Evolutionary conservation across 2,329 filamentous ascomycete genomes (phyloP), one percentile per base, ranked within the genome.

Genomic region (Thelonectria rubi): DNA sequence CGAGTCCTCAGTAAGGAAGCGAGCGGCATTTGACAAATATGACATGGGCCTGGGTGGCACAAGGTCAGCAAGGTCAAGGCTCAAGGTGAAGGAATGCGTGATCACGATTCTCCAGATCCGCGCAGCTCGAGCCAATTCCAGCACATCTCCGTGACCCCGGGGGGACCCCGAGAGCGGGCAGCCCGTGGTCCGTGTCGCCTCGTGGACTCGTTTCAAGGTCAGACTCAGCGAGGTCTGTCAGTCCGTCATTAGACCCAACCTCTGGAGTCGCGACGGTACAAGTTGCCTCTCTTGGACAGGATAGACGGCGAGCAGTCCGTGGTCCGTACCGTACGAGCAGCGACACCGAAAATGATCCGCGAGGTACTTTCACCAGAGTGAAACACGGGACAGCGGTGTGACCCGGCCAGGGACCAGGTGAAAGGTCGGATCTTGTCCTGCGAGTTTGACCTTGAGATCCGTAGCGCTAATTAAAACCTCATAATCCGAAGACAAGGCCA

Each of bases 51-150:
- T 15, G 11, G 26, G 34, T 37, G 34, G 34, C 34, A 14, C 54
- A 56, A 55, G 47, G 58, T 46, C 58, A 55, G 30, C 42, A 30
- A 37, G 12, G 54, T 39, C 42, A 55, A 60, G 58, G 58, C 47
- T 34, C 32, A 49, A 21, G 47, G 30, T 43, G 50, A 37, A 42
- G 20, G 26, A 24, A 21, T 15, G n/a, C 18, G 20, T 30, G 15
- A 37, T 26, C 8, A 34, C 30, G 53, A 48, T 55, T 48, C 32
- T 47, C 54, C 18, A 37, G 54, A 57, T 50, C 54, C 46, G 46
- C 46, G 46, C 32, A 34, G 43, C 58, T 47, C 18, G 21, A 46
- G 4, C 34, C 52, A 52, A 14, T 51, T 60, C 40, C 47, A 47
- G 52, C 32, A 18, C 34, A 52, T 37, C 53, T 52, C 58, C 58